Evolutionary conservation across 2,329 filamentous ascomycete species (phyloP), one percentile per base, ranked within the genome.

Genomic region (Hortaea werneckii): DNA sequence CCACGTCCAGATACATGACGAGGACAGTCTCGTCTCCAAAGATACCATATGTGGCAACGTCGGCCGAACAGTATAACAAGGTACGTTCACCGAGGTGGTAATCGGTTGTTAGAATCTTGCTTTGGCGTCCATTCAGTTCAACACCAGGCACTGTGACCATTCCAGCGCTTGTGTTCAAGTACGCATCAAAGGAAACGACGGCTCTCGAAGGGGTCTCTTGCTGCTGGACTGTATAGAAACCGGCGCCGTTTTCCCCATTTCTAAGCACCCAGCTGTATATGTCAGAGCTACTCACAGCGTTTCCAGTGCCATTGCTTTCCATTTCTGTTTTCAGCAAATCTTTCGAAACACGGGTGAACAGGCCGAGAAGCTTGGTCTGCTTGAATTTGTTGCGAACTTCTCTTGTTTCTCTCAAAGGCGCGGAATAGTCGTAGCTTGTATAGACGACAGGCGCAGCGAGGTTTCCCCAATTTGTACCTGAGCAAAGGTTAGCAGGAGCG

Each of bases 381-480:
- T 76, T 76, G 56, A 75, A 82, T 55, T 82, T 82, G 52, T 68
- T 70, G 40, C 72, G 71, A 13, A 82, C 74, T 6, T 65, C 65
- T 9, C 79, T 70, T 51, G 75, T 75, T 57, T 80, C 77, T 1
- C 73, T 74, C 9, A 82, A 77, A 0, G 79, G 78, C 4, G 77
- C 74, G 4, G 74, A 78, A 57, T 82, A 82, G 57, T 82, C 79
- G 52, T 82, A 82, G 30, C 75, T 79, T 3, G 74, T 77, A 1
- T 72, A 77, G 29, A 78, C 77, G 0, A 77, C 73, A 0, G 79
- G 77, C 4, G 72, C 71, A 11, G 76, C 73, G 29, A 79, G 64
- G 41, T 72, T 73, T 5, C 78, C 79, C 78, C 77, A 82, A 50
- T 77, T 80, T 0, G 79, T 82, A 8, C 20, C 20, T 20, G 20